Evolutionary conservation across 805 yeast species (phyloP), one percentile per base, ranked within the genome.

Genomic region (Dipodascus albidus): DNA sequence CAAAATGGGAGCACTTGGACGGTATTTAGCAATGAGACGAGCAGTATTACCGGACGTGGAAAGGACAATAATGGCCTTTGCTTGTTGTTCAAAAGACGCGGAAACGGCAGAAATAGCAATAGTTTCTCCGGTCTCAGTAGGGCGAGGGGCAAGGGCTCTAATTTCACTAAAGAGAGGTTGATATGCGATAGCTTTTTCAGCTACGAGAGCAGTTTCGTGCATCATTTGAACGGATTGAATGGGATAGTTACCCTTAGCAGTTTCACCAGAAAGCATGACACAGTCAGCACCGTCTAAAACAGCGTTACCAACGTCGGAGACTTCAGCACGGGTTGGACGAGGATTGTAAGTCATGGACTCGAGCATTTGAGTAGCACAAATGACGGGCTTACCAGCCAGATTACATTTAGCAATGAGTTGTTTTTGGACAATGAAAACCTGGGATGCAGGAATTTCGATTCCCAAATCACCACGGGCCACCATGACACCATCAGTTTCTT

Each of bases 391-490:
- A 72, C 97, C 99, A 62, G 96, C 98, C 71, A 91, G 78, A 84
- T 93, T 95, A 81, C 96, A 93, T 79, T 93, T 93, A 69, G 99
- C 98, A 71, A 93, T 93, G 77, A 93, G 80, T 79, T 90, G 96
- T 82, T 93, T 93, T 79, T 93, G 99, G 64, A 90, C 98, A 66
- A 93, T 89, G 73, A 93, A 90, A 59, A 93, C 99, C 78, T 90
- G 95, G 60, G 97, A 91, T 62, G 99, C 98, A 63, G 98, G 98
- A 68, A 93, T 93, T 79, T 93, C 99, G 68, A 93, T 93, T 80
- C 99, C 99, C 67, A 93, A 81, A 74, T 93, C 99, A 80, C 99
- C 99, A 77, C 99, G 85, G 67, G 99, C 99, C 71, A 93, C 98
- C 99, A 93, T 93, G 69, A 93, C 96, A 79, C 98, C 99, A 71